These are phyloP conservation scores for Corylus americana DNA, from an alignment of 306 rosid genomes.

Conservation along the genomic window DNA sequence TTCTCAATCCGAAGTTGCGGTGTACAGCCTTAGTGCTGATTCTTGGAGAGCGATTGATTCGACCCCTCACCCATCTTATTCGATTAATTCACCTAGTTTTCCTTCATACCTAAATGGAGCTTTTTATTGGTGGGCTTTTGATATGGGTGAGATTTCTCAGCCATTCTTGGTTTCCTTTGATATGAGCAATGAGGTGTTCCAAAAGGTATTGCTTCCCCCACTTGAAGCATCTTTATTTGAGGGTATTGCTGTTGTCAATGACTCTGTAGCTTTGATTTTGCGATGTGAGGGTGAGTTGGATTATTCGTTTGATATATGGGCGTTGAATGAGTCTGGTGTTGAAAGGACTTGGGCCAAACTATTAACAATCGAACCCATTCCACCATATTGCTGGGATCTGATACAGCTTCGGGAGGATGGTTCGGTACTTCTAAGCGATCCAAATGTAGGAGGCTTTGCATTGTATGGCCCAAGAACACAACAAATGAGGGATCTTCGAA, in stretches of 20 bases:
- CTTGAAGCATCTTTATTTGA: neutral
- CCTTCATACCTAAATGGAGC: neutral
- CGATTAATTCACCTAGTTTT: neutral
- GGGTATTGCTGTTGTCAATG: neutral
- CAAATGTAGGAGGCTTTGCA: no score
- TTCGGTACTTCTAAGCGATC: no score
- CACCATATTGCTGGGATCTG: no score
- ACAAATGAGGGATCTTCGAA: no score
- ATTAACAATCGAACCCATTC: neutral
- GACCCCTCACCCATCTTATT: neutral
- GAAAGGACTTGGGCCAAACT: no score
- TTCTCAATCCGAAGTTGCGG: neutral
- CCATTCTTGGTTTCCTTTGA: neutral
- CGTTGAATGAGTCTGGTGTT: neutral
- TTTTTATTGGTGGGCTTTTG: neutral
- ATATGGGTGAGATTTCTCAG: neutral
- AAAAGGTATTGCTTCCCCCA: neutral
- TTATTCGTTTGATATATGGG: neutral
- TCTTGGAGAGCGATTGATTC: neutral
- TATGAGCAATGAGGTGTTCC: neutral
- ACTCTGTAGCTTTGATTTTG: neutral
- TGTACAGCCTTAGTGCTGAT: neutral
- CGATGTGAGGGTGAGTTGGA: neutral
- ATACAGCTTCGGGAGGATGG: no score
- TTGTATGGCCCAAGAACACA: no score